phyloP scores from a whole-genome alignment of 352 stramenopile genomes.

The Phytophthora sp. region DNA sequence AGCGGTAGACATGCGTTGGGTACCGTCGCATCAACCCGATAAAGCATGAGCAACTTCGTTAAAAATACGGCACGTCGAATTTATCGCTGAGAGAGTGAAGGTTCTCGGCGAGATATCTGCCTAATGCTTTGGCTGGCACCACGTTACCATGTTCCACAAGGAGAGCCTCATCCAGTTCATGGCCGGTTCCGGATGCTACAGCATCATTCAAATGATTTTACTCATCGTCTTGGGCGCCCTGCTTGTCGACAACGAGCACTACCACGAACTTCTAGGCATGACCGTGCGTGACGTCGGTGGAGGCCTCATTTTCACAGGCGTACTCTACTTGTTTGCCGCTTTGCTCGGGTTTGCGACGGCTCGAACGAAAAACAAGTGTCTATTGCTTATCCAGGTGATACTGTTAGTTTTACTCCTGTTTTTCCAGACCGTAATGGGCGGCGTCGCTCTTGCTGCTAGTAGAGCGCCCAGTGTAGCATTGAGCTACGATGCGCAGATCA shows the following conservation, averaged over 20 bases:
- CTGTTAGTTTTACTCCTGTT: constrained; percentile 56
- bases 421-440: constrained; percentile 71
- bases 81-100: constrained; percentile 1
- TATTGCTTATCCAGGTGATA: constrained; percentile 60
- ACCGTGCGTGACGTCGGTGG: constrained; percentile 61
- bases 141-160: constrained; percentile 55
- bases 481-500: constrained; percentile 44
- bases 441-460: constrained; percentile 47
- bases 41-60: constrained; percentile 23
- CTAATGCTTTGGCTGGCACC: constrained; percentile 6
- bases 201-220: constrained; percentile 62
- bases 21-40: constrained; percentile 12
- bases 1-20: neutral
- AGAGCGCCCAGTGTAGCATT: constrained; percentile 26
- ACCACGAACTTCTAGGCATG: constrained; percentile 63
- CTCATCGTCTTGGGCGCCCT: constrained; percentile 57
- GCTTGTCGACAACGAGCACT: constrained; percentile 58
- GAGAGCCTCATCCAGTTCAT: constrained; percentile 72
- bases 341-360: constrained; percentile 58
- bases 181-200: constrained; percentile 62
- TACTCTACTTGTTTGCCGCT: constrained; percentile 58
- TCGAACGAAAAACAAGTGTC: constrained; percentile 78
- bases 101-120: neutral
- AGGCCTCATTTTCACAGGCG: constrained; percentile 69
- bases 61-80: constrained; percentile 28